A percentile compares a stretch with the other conserved stretches of the same genome.
Conservation (phyloP, 2,329 filamentous ascomycete species). For the Colletotrichum scovillei region DNA sequence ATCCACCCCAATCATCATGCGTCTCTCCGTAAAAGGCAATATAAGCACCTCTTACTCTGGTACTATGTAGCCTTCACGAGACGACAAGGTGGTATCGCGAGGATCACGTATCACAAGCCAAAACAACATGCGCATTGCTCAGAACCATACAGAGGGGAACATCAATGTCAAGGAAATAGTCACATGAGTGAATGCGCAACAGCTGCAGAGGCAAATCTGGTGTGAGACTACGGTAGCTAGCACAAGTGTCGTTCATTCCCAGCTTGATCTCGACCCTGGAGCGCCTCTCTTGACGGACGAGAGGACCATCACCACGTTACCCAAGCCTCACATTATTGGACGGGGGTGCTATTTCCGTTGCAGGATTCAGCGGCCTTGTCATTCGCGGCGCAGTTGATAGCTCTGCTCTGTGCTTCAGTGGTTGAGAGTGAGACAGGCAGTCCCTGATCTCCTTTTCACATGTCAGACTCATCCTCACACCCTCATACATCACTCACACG, state of each 20-base stretch:
- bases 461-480: conserved; percentile 6
- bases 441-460: conserved; percentile 26
- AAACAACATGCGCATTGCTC: neutral
- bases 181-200: conserved; percentile 1
- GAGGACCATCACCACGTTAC: conserved; percentile 13
- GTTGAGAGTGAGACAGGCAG: neutral
- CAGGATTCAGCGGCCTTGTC: conserved; percentile 17
- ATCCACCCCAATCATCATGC: neutral
- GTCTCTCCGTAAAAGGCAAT: conserved; percentile 11
- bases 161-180: neutral
- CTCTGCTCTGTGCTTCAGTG: neutral
- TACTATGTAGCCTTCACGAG: neutral
- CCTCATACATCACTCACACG: neutral
- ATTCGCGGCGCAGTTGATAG: neutral
- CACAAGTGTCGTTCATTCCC: neutral
- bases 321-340: neutral
- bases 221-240: neutral
- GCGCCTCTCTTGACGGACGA: neutral
- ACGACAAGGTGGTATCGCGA: conserved; percentile 2
- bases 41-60: neutral
- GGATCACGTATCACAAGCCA: conserved; percentile 4
- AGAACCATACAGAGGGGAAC: neutral
- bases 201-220: neutral
- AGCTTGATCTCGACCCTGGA: neutral
- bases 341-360: conserved; percentile 26